A percentile compares a stretch with the other conserved stretches of the same genome.
Conservation (phyloP, 257 asterid species). For the Gardenia jasminoides region DNA sequence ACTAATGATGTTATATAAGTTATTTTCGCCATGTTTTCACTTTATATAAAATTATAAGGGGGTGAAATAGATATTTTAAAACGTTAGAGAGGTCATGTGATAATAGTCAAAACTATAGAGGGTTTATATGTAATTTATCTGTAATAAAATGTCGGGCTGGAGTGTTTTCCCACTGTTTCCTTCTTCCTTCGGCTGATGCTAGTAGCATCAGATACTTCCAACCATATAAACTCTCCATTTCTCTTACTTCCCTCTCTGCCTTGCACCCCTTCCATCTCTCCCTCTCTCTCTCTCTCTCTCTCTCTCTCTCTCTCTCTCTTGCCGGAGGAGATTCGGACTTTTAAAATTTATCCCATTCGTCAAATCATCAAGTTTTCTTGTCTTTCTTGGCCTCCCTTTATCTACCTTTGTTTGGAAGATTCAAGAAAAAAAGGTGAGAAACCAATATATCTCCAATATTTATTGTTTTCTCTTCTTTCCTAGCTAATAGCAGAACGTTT, state of each 20-base stretch:
- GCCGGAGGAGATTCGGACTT: neutral
- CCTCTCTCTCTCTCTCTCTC: constrained; percentile 8
- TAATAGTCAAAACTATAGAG: too few species aligned
- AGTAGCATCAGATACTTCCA: constrained; percentile 8
- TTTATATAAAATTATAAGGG: too few species aligned
- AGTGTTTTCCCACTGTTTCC: constrained; percentile 14
- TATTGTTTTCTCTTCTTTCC: neutral
- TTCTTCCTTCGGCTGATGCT: neutral
- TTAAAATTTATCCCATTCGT: neutral
- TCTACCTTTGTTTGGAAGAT: constrained; percentile 8
- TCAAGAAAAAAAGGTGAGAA: constrained; percentile 5
- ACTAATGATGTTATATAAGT: too few species aligned
- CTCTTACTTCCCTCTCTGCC: neutral
- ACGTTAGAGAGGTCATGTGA: too few species aligned
- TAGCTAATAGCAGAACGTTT: neutral
- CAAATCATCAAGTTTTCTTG: constrained; percentile 28
- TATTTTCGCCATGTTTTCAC: too few species aligned
- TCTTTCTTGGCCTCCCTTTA: constrained; percentile 13
- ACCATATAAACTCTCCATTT: neutral
- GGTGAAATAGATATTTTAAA: too few species aligned
- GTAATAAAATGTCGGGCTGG: neutral
- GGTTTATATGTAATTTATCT: too few species aligned
- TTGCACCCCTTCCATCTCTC: neutral
- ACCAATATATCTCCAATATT: neutral
- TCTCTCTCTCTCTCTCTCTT: constrained; percentile 8